Percentiles rank a stretch among this genome's conserved stretches.
These are phyloP conservation scores for Fragaria vesca DNA, from an alignment of 306 rosid species.

Conservation along the genomic window DNA sequence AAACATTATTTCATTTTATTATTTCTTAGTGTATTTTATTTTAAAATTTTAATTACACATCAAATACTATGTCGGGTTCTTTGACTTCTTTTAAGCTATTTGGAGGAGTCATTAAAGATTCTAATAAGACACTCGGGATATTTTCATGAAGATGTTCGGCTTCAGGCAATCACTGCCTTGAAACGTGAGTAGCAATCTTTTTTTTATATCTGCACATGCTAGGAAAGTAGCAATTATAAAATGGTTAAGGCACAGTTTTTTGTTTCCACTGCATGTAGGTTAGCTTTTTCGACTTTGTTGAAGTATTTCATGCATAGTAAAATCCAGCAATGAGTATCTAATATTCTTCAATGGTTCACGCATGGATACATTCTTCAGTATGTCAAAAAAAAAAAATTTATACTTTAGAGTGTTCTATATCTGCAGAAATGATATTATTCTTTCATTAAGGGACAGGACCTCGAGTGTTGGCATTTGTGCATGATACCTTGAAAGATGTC, in stretches of 20 bases:
- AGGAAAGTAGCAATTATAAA: background rate
- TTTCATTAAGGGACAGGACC: background rate
- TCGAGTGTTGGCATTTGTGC: background rate
- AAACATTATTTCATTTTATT: constrained; percentile 3
- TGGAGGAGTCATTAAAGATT: constrained; percentile 91
- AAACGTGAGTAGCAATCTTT: constrained; percentile 60
- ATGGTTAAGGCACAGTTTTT: background rate
- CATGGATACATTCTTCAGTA: background rate
- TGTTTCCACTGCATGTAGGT: background rate
- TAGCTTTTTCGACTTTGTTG: background rate
- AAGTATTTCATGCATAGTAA: background rate
- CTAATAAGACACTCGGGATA: constrained; percentile 71
- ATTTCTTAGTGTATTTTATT: background rate
- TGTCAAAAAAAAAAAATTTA: background rate
- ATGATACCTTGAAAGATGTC: background rate
- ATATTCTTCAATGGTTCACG: background rate
- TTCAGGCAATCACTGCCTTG: constrained; percentile 81
- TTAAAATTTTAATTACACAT: background rate
- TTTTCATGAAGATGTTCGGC: constrained; percentile 99
- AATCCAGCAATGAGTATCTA: background rate
- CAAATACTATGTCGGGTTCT: constrained; percentile 33
- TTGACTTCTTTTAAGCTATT: constrained; percentile 60
- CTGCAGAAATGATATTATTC: background rate
- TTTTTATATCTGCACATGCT: background rate
- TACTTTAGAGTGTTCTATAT: background rate